Evolutionary conservation across 108 stramenopile species (phyloP).

Genomic region (Pseudonitzschia multistriata): DNA sequence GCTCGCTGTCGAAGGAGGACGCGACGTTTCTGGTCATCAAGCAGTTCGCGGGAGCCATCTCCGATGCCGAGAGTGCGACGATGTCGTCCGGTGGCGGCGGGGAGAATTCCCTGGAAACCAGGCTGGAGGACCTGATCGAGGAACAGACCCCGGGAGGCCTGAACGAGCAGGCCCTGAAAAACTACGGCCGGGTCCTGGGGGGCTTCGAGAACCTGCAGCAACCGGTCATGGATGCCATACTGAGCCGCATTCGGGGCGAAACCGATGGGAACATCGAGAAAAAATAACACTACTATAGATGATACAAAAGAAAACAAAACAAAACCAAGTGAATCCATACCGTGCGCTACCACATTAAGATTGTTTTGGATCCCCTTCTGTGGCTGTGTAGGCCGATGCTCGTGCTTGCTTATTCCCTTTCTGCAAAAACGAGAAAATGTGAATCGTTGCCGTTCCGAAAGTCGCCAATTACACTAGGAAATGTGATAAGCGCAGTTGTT

Average conservation of each 20-base stretch:
- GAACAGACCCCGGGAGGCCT: constrained; percentile 87
- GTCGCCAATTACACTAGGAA: too few species aligned
- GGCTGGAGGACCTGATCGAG: constrained; percentile 71
- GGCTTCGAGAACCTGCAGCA: constrained; percentile 48
- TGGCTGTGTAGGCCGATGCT: too few species aligned
- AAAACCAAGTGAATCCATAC: background rate
- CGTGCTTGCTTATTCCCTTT: too few species aligned
- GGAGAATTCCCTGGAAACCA: constrained; percentile 19
- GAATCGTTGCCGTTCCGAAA: background rate
- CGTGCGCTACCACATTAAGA: background rate
- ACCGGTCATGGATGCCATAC: constrained; percentile 61
- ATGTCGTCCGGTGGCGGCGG: too few species aligned
- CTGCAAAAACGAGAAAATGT: too few species aligned
- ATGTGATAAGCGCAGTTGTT: background rate
- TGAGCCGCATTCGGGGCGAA: constrained; percentile 57
- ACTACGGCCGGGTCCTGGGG: constrained; percentile 51
- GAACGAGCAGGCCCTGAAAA: constrained; percentile 74
- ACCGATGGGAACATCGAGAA: constrained; percentile 40
- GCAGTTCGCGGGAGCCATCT: constrained; percentile 58
- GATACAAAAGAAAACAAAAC: background rate
- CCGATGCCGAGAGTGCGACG: constrained; percentile 42
- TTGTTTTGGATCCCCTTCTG: too few species aligned
- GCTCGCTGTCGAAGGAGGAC: constrained; percentile 38
- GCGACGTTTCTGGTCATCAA: constrained; percentile 50
- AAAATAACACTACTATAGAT: background rate